Percentiles rank a stretch among this genome's conserved stretches.
These are phyloP conservation scores for Basidiobolus heterosporus DNA, from an alignment of 371 early-diverging fungal species.

Conservation along the genomic window DNA sequence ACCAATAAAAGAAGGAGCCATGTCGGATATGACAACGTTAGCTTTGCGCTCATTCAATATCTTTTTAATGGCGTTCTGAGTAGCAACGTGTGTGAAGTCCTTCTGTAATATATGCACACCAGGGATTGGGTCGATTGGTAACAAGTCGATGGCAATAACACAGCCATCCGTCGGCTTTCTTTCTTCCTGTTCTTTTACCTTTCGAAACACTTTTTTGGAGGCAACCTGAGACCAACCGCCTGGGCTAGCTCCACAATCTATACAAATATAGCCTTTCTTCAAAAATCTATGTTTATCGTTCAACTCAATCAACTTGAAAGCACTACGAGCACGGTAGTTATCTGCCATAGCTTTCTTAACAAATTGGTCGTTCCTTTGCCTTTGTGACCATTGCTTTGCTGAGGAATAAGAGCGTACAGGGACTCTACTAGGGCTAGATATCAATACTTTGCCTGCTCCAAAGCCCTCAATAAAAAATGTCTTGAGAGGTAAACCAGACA, in stretches of 20 bases:
- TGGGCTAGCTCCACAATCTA: slow-evolving; percentile 82
- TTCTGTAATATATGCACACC: slow-evolving; percentile 45
- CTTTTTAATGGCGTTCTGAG: slow-evolving; percentile 19
- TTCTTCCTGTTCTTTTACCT: slow-evolving; percentile 2
- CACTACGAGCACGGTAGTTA: slow-evolving; percentile 71
- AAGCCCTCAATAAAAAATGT: too few relatives aligned
- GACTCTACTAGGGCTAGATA: too few relatives aligned
- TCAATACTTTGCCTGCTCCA: too few relatives aligned
- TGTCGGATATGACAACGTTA: slow-evolving; percentile 53
- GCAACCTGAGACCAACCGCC: slow-evolving; percentile 91
- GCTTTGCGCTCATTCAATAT: slow-evolving; percentile 20
- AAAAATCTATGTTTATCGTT: slow-evolving; percentile 54
- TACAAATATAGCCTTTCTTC: slow-evolving; percentile 27
- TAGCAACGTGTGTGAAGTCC: slow-evolving; percentile 27
- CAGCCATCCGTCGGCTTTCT: slow-evolving; percentile 7
- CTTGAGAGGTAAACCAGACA: too few relatives aligned
- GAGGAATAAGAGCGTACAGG: slow-evolving; percentile 9
- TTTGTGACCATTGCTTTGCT: slow-evolving; percentile 41
- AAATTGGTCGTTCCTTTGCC: slow-evolving; percentile 56
- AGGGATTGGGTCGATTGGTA: slow-evolving; percentile 48
- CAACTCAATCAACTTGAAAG: slow-evolving; percentile 73
- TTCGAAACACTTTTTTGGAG: slow-evolving; percentile 14
- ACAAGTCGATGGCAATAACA: slow-evolving; percentile 52
- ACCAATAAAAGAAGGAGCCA: slow-evolving; percentile 66
- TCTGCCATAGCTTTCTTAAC: slow-evolving; percentile 43